Percentiles rank a stretch among this genome's conserved stretches.
phyloP scores from a whole-genome alignment of 768 basidiomycete genomes.

The Phanerochaete sordida region DNA sequence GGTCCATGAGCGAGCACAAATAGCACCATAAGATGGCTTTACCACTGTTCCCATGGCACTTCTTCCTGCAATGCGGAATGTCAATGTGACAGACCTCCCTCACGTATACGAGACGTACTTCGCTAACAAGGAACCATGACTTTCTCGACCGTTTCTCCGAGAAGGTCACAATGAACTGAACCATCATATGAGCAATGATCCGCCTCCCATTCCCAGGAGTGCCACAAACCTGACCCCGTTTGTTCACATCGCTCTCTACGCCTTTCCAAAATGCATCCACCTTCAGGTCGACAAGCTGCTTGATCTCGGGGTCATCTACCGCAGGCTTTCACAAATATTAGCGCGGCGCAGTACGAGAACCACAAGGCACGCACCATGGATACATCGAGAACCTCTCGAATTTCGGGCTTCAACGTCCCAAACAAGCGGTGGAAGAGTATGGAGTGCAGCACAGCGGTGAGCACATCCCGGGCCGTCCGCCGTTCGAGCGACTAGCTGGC shows the following conservation, averaged over 20 bases:
- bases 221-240: conserved; percentile 62
- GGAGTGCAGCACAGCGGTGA: conserved; percentile 73
- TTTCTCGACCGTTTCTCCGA: conserved; percentile 77
- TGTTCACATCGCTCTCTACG: conserved; percentile 58
- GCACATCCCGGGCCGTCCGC: conserved; percentile 66
- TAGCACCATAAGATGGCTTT: conserved; percentile 8
- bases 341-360: not conserved
- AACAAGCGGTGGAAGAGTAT: conserved; percentile 83
- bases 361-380: conserved; percentile 58
- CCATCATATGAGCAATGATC: not conserved
- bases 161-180: conserved; percentile 68
- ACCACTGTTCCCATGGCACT: conserved; percentile 89
- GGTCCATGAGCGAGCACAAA: not conserved
- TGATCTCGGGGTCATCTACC: conserved; percentile 69
- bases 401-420: conserved; percentile 72
- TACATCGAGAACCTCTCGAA: conserved; percentile 77
- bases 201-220: not conserved
- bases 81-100: not conserved
- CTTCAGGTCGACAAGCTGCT: conserved; percentile 68
- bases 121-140: conserved; percentile 55
- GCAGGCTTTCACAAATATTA: conserved; percentile 50
- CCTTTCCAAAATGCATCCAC: conserved; percentile 78
- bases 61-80: conserved; percentile 50
- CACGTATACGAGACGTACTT: conserved; percentile 15
- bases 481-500: conserved; percentile 64